phyloP scores from a whole-genome alignment of 2,329 filamentous ascomycete species.

The Xylaria sp. region DNA sequence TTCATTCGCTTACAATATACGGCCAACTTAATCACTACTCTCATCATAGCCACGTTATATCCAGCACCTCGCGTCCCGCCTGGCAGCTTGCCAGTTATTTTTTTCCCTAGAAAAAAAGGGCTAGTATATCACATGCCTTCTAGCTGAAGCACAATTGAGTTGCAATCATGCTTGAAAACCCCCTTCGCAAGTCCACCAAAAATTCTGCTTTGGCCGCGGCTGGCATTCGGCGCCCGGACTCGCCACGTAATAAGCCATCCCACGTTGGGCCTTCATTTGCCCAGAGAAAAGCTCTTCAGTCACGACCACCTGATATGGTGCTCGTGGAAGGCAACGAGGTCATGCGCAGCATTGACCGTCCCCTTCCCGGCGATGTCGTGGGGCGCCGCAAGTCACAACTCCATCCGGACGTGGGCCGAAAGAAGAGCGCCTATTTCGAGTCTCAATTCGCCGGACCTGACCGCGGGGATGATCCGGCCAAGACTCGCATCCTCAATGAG shows the following conservation, averaged over 20 bases:
- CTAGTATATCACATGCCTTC: not conserved
- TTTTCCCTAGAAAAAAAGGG: not conserved
- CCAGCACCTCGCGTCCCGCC: not conserved
- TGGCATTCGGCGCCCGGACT: slow-evolving; percentile 39
- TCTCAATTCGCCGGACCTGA: slow-evolving; percentile 55
- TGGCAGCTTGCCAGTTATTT: not conserved
- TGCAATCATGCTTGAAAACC: slow-evolving; percentile 28
- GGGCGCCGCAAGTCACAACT: slow-evolving; percentile 49
- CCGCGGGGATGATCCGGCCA: slow-evolving; percentile 50
- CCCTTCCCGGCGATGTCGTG: slow-evolving; percentile 54
- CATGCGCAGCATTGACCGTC: slow-evolving; percentile 55
- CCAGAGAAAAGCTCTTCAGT: slow-evolving; percentile 48
- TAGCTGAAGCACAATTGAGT: not conserved
- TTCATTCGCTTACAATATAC: slow-evolving; percentile 17
- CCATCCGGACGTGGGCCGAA: slow-evolving; percentile 50
- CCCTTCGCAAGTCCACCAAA: slow-evolving; percentile 24
- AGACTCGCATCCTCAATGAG: slow-evolving; percentile 62
- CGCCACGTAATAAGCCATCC: slow-evolving; percentile 34
- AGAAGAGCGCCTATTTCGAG: slow-evolving; percentile 60
- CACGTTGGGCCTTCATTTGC: slow-evolving; percentile 46
- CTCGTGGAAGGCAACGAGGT: slow-evolving; percentile 53
- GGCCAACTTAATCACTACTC: not conserved
- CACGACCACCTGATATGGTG: slow-evolving; percentile 42
- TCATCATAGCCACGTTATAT: not conserved
- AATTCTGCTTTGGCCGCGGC: slow-evolving; percentile 5